Percentiles rank a stretch among this genome's conserved stretches.
These are phyloP conservation scores for Boletus sensibilis DNA, from an alignment of 768 basidiomycete genomes.

Conservation along the genomic window DNA sequence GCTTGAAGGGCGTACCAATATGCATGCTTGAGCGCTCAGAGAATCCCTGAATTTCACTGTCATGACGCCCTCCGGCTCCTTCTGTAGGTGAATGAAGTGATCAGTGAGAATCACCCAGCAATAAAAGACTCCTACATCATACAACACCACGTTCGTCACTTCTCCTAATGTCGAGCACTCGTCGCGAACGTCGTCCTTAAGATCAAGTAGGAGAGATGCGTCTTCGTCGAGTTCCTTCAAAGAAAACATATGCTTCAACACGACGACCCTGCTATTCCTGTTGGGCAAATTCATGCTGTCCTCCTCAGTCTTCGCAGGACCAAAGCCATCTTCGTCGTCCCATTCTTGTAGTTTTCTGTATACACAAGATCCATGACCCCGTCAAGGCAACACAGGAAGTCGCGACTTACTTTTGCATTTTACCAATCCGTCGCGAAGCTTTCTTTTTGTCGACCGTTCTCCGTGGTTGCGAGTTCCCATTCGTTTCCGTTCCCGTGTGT, in stretches of 20 bases:
- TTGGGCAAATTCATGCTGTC: constrained; percentile 47
- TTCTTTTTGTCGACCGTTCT: constrained; percentile 78
- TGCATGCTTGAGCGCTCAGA: constrained; percentile 89
- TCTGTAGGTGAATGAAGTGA: constrained; percentile 43
- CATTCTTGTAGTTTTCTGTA: constrained; percentile 87
- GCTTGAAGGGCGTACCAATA: constrained; percentile 57
- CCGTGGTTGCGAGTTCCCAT: constrained; percentile 47
- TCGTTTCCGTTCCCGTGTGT: constrained; percentile 38
- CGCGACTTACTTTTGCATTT: constrained; percentile 73
- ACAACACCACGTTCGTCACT: constrained; percentile 93
- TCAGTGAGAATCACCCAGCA: constrained; percentile 1
- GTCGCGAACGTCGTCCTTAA: constrained; percentile 95
- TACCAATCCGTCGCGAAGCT: constrained; percentile 69
- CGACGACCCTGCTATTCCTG: constrained; percentile 76
- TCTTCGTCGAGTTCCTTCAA: constrained; percentile 84
- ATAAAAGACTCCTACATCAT: constrained; percentile 67
- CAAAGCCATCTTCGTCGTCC: constrained; percentile 93
- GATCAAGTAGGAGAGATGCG: constrained; percentile 78
- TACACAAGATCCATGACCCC: neutral
- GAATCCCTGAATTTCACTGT: constrained; percentile 94
- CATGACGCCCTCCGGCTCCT: constrained; percentile 92
- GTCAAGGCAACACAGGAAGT: neutral
- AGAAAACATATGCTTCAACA: constrained; percentile 95
- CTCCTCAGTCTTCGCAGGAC: constrained; percentile 60
- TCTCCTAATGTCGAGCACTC: constrained; percentile 89